phyloP scores from a whole-genome alignment of 176 grass and related monocot genomes.

The Ampelocalamus luodianensis region DNA sequence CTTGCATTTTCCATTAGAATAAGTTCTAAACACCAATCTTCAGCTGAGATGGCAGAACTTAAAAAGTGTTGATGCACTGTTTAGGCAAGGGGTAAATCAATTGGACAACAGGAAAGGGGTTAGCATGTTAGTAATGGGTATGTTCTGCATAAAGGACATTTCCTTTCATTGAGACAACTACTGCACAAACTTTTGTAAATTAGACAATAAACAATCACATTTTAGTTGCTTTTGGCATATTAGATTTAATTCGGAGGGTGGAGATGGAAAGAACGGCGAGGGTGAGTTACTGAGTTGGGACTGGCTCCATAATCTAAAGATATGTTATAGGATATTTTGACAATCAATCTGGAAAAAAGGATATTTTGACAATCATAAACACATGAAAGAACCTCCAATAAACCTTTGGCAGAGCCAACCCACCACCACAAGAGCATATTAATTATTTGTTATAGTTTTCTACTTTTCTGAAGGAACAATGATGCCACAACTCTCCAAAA shows the following conservation, averaged over 20 bases:
- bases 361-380: slow-evolving; percentile 3
- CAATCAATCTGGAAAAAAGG: slow-evolving; percentile 14
- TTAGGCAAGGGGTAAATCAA: slow-evolving; percentile 5
- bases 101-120: neutral
- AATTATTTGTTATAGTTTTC: neutral
- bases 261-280: neutral
- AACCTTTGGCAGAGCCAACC: neutral
- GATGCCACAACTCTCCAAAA: neutral
- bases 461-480: neutral
- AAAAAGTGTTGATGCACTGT: neutral
- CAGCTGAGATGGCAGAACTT: slow-evolving; percentile 2
- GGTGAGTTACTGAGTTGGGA: neutral
- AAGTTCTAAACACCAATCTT: neutral
- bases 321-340: neutral
- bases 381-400: slow-evolving; percentile 6
- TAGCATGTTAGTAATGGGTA: neutral
- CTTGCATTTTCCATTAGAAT: slow-evolving; percentile 10
- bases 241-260: neutral
- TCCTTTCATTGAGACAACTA: neutral
- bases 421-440: neutral
- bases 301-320: slow-evolving; percentile 21
- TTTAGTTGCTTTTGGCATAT: neutral
- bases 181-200: neutral
- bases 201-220: neutral
- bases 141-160: neutral